Conservation (phyloP, 495 filamentous ascomycete species). For the Xylaria bambusicola region DNA sequence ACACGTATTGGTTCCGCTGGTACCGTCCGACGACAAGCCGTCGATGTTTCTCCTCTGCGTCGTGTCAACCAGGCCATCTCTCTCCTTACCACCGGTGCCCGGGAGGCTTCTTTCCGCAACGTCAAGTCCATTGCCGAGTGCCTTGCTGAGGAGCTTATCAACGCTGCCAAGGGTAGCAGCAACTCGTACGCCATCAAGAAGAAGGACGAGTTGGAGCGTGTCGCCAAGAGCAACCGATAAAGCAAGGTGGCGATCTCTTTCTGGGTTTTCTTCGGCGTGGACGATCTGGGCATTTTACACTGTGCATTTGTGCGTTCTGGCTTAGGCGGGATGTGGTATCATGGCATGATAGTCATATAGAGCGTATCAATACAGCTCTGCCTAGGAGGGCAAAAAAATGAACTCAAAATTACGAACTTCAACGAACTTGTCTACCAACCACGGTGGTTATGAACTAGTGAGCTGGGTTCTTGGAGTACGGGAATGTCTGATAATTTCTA, state of each 20-base stretch:
- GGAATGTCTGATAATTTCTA: conserved; percentile 6
- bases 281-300: conserved; percentile 52
- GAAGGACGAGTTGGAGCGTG: conserved; percentile 99
- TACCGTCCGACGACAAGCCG: conserved; percentile 99
- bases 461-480: conserved; percentile 1
- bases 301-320: conserved; percentile 54
- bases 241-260: conserved; percentile 33
- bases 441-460: conserved; percentile 15
- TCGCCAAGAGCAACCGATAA: conserved; percentile 99
- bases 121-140: conserved; percentile 99
- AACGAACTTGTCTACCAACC: conserved; percentile 2
- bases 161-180: conserved; percentile 98
- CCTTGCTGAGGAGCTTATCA: conserved; percentile 99
- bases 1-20: conserved; percentile 99
- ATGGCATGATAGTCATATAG: conserved; percentile 53
- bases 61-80: conserved; percentile 99
- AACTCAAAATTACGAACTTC: conserved; percentile 37
- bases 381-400: conserved; percentile 34
- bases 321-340: conserved; percentile 46
- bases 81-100: conserved; percentile 94
- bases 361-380: conserved; percentile 45
- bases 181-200: conserved; percentile 99
- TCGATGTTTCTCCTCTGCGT: conserved; percentile 98
- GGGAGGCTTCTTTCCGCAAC: conserved; percentile 97
- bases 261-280: conserved; percentile 45